Evolutionary conservation across 345 rosid species (phyloP).

Genomic region (Lumnitzera racemosa): DNA sequence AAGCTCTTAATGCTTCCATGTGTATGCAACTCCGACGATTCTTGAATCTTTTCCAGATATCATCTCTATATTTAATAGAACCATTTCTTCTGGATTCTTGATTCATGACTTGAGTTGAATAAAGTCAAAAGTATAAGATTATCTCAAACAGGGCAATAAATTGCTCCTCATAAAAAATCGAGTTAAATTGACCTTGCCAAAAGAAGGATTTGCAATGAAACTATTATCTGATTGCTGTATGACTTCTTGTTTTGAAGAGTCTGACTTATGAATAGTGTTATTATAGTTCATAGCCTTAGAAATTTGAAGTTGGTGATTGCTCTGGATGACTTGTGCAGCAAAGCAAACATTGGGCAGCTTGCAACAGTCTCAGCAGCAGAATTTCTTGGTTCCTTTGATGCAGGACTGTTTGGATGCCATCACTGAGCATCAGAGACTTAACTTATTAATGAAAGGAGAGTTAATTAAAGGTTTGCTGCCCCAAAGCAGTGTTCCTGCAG

Average conservation of each 20-base stretch:
- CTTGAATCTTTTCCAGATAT: background rate
- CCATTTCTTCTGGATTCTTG: background rate
- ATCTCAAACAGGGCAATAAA: no score
- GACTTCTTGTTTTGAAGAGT: no score
- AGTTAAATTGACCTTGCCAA: no score
- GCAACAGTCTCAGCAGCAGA: conserved; percentile 63
- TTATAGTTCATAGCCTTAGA: background rate
- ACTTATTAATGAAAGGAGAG: conserved; percentile 81
- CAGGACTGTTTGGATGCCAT: conserved; percentile 84
- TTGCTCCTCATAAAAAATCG: no score
- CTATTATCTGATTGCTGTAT: no score
- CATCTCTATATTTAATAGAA: background rate
- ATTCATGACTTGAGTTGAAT: no score
- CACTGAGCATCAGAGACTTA: conserved; percentile 91
- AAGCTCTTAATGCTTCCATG: conserved; percentile 53
- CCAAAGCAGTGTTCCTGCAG: conserved; percentile 62
- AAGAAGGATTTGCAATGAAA: no score
- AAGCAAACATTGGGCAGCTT: conserved; percentile 37
- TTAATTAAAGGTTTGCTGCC: conserved; percentile 90
- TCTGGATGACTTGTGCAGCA: conserved; percentile 32
- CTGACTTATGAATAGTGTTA: no score
- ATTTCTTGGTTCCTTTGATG: conserved; percentile 56
- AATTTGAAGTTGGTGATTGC: background rate
- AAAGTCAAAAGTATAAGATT: no score
- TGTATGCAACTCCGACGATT: conserved; percentile 35